Conservation (phyloP, 2,329 filamentous ascomycete species). For the Aaosphaeria pasadenensis region DNA sequence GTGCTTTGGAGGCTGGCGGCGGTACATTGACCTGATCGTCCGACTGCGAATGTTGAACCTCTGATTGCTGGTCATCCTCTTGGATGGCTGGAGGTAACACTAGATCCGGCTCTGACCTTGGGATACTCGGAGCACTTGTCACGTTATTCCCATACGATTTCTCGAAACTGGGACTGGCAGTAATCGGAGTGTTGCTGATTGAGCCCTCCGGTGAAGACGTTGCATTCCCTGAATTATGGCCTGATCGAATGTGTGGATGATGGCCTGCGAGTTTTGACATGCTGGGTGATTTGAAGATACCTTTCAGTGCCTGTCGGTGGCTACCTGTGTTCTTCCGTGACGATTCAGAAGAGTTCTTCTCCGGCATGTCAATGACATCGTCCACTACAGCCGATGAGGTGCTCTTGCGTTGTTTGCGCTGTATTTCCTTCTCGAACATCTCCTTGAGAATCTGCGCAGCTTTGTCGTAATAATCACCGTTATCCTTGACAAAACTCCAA, state of each 20-base stretch:
- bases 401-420: slow-evolving; percentile 52
- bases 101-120: slow-evolving; percentile 32
- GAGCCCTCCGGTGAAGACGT: slow-evolving; percentile 47
- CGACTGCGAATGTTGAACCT: slow-evolving; percentile 24
- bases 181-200: slow-evolving; percentile 40
- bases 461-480: slow-evolving; percentile 96
- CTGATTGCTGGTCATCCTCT: slow-evolving; percentile 20
- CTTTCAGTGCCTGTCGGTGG: slow-evolving; percentile 51
- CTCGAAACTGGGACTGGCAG: slow-evolving; percentile 44
- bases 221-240: slow-evolving; percentile 28
- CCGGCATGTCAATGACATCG: slow-evolving; percentile 19
- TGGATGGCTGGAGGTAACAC: slow-evolving; percentile 20
- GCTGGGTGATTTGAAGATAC: slow-evolving; percentile 63
- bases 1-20: slow-evolving; percentile 69
- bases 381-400: slow-evolving; percentile 30
- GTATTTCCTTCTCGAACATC: slow-evolving; percentile 80
- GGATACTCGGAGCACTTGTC: slow-evolving; percentile 14
- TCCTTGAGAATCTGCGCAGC: slow-evolving; percentile 82
- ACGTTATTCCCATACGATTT: slow-evolving; percentile 22
- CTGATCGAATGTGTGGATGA: slow-evolving; percentile 36
- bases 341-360: slow-evolving; percentile 8
- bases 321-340: slow-evolving; percentile 33
- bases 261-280: slow-evolving; percentile 56
- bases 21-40: slow-evolving; percentile 39
- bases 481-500: slow-evolving; percentile 99